Conservation (phyloP, 2,329 filamentous ascomycete species). For the Fusarium pseudoanthophilum region DNA sequence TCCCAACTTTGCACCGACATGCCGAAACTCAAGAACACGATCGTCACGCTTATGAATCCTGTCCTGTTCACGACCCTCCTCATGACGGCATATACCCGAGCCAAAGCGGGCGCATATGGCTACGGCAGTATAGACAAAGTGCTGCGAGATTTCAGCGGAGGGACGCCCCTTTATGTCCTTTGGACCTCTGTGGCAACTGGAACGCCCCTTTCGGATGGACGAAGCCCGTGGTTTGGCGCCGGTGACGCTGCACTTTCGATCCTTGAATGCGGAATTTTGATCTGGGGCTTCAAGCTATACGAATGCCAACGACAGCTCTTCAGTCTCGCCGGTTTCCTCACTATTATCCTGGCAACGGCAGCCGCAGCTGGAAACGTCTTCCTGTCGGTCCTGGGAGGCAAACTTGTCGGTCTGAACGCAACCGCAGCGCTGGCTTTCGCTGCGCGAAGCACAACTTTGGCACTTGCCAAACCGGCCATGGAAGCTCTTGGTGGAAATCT, state of each 20-base stretch:
- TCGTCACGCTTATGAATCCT: slow-evolving; percentile 58
- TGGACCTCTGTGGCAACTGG: slow-evolving; percentile 45
- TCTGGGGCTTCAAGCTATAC: slow-evolving; percentile 65
- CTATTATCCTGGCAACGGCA: slow-evolving; percentile 50
- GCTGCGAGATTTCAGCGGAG: slow-evolving; percentile 48
- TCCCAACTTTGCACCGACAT: not conserved
- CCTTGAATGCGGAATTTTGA: slow-evolving; percentile 62
- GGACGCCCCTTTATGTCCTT: slow-evolving; percentile 49
- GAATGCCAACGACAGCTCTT: slow-evolving; percentile 60
- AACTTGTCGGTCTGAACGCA: slow-evolving; percentile 50
- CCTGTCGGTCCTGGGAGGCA: slow-evolving; percentile 52
- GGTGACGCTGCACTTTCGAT: slow-evolving; percentile 61
- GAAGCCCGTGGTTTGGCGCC: slow-evolving; percentile 53
- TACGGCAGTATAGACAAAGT: slow-evolving; percentile 46
- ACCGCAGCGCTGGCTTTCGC: slow-evolving; percentile 58
- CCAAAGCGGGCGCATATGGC: slow-evolving; percentile 50
- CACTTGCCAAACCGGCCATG: slow-evolving; percentile 61
- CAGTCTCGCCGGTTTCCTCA: slow-evolving; percentile 55
- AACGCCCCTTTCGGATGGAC: slow-evolving; percentile 21
- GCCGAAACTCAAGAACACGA: slow-evolving; percentile 42
- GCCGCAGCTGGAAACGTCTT: slow-evolving; percentile 57
- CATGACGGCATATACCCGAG: slow-evolving; percentile 56
- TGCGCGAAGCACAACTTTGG: slow-evolving; percentile 62
- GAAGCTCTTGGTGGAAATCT: slow-evolving; percentile 56
- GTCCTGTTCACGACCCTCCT: slow-evolving; percentile 59